Conservation (phyloP, 495 filamentous ascomycete species). For the Aspergillus baeticus region DNA sequence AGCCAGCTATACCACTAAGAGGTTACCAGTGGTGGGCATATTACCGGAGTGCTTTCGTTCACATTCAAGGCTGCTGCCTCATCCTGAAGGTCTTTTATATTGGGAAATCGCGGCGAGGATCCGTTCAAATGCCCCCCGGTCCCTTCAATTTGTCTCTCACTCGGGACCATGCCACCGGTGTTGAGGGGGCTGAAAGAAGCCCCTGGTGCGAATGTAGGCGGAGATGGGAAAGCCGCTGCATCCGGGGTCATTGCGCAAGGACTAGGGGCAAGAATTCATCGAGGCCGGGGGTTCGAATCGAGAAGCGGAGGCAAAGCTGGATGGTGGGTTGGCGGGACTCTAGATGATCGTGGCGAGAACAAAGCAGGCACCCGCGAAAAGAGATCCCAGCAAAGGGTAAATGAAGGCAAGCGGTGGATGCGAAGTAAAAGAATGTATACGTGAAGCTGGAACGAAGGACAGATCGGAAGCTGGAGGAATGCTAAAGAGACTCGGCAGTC, state of each 20-base stretch:
- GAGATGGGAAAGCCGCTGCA: slow-evolving; percentile 44
- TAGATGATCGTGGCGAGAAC: not conserved
- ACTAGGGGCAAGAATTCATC: slow-evolving; percentile 21
- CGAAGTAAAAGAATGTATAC: slow-evolving; percentile 1
- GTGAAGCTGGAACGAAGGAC: not conserved
- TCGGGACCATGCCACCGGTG: slow-evolving; percentile 33
- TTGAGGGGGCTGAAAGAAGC: slow-evolving; percentile 26
- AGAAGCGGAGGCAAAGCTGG: not conserved
- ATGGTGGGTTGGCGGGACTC: not conserved
- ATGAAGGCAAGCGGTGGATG: not conserved
- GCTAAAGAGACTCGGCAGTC: not conserved
- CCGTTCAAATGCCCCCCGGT: slow-evolving; percentile 27
- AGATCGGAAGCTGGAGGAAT: not conserved
- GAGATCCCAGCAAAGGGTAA: not conserved
- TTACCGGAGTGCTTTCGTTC: slow-evolving; percentile 43
- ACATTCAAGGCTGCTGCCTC: slow-evolving; percentile 40
- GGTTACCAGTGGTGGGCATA: not conserved
- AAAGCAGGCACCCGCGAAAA: slow-evolving; percentile 4
- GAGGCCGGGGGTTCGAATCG: slow-evolving; percentile 4
- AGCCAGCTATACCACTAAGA: not conserved
- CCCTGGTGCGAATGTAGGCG: slow-evolving; percentile 38
- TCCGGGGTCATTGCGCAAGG: slow-evolving; percentile 42
- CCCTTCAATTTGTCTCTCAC: slow-evolving; percentile 24
- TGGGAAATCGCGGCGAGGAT: slow-evolving; percentile 51
- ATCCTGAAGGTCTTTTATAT: slow-evolving; percentile 72